Base-by-base conservation (phyloP, 2,329 filamentous ascomycete genomes). In the Proliferodiscus dingleyae region DNA sequence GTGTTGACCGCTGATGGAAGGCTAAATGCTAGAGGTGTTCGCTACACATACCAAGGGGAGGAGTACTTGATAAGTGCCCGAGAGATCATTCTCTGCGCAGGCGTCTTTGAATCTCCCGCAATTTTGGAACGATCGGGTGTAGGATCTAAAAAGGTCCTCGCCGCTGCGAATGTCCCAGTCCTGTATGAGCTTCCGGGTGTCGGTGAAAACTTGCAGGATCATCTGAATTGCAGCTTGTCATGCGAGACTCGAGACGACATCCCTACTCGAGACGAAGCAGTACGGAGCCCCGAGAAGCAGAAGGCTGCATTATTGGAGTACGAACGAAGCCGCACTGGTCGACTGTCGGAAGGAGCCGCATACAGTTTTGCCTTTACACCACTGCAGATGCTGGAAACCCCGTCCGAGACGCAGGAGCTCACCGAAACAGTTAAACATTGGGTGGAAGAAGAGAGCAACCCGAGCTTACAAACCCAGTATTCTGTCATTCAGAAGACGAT, bases 151-250 rank as follows among this genome's bases (percentile, higher is more conserved):
- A 28, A 28, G 13, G 13, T 7, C 7, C 26, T 28, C 7, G 13
- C 26, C 26, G 26, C 26, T 7, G 26, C 13, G 7, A 13, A 13
- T 13, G 26, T 28, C 26, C 7, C 7, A 28, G 13, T 13, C 26
- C 26, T 28, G 7, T 13, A 7, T 28, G 26, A 28, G 7, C 26
- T 28, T 7, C 26, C 26, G 13, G 26, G 26, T 28, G 26, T 28
- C 13, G 26, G 26, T 28, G 41, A 43, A 44, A 48, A 48, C 23
- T 29, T 44, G 13, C 46, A 48, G 24, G 46, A 48, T 23, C 46
- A 48, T 36, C 34, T 48, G 21, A 44, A 43, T 15, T 48, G 39
- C 29, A 40, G 45, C 5, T 26, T 34, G 24, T 42, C 39, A 11
- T 30, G 43, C 18, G 24, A 47, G 32, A 40, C 39, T 3, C 29